Evolutionary conservation across 176 grass and related monocot species (phyloP).

Genomic region (Cocos nucifera): DNA sequence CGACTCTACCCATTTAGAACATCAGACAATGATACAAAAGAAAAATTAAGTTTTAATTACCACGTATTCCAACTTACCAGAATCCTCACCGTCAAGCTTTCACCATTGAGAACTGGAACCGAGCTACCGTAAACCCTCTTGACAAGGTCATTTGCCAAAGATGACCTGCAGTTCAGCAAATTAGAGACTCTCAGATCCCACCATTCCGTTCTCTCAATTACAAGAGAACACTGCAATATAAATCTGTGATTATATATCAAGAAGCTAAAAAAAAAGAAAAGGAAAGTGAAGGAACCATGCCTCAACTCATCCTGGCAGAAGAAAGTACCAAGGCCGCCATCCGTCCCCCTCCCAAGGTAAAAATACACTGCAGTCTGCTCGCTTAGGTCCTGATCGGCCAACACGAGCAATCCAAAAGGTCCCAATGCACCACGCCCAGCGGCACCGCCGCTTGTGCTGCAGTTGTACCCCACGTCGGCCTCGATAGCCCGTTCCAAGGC

Average conservation of each 20-base stretch:
- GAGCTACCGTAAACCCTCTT: slow-evolving; percentile 68
- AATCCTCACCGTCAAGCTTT: slow-evolving; percentile 62
- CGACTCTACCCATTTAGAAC: too few relatives aligned
- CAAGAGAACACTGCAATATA: too few relatives aligned
- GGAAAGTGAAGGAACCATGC: neutral
- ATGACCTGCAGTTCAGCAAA: slow-evolving; percentile 33
- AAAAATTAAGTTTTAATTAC: too few relatives aligned
- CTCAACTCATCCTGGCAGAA: slow-evolving; percentile 94
- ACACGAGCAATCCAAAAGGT: slow-evolving; percentile 79
- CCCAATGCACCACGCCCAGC: slow-evolving; percentile 47
- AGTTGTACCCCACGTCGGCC: slow-evolving; percentile 43
- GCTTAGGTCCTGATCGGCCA: slow-evolving; percentile 48
- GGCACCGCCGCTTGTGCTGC: slow-evolving; percentile 53
- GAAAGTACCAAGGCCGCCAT: slow-evolving; percentile 43
- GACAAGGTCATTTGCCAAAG: slow-evolving; percentile 53
- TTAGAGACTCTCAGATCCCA: neutral
- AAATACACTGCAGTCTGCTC: slow-evolving; percentile 86
- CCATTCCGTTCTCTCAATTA: too few relatives aligned
- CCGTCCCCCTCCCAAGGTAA: slow-evolving; percentile 36
- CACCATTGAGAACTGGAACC: slow-evolving; percentile 54
- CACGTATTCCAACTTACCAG: slow-evolving; percentile 30
- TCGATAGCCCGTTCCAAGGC: slow-evolving; percentile 10
- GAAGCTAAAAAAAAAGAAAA: neutral
- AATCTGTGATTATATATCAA: too few relatives aligned
- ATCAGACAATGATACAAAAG: too few relatives aligned